Percentiles rank a stretch among this genome's conserved stretches.
Evolutionary conservation across 164 flowering plant species (phyloP).

Genomic region (Dillenia turbinata): DNA sequence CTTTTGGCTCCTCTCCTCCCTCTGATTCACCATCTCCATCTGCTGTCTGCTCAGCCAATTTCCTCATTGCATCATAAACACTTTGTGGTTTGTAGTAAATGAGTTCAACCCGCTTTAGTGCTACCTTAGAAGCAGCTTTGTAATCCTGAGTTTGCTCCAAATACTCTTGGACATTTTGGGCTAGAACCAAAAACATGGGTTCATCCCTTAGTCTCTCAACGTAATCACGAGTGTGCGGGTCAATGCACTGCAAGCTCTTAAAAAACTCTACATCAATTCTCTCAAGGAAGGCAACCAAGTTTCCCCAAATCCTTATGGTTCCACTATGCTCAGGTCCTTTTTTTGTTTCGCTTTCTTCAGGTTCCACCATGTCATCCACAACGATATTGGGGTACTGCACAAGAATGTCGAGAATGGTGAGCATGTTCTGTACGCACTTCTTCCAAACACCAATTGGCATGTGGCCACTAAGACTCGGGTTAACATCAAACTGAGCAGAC

Average conservation of each 20-base stretch:
- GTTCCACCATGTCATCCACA: conserved; percentile 80
- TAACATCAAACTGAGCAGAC: conserved; percentile 95
- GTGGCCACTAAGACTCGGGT: conserved; percentile 79
- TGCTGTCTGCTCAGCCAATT: conserved; percentile 56
- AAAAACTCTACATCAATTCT: conserved; percentile 80
- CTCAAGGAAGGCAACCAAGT: conserved; percentile 86
- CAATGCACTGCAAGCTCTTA: conserved; percentile 89
- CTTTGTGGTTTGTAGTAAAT: conserved; percentile 90
- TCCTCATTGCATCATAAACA: conserved; percentile 96
- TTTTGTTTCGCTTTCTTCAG: conserved; percentile 85
- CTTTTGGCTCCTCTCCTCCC: conserved; percentile 41
- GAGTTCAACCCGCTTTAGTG: conserved; percentile 73
- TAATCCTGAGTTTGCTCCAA: conserved; percentile 56
- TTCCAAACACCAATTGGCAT: conserved; percentile 95
- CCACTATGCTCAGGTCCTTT: conserved; percentile 69
- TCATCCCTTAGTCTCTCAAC: conserved; percentile 90
- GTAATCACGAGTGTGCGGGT: conserved; percentile 90
- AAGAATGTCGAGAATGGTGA: conserved; percentile 68
- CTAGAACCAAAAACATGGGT: conserved; percentile 71
- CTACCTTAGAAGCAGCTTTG: conserved; percentile 85
- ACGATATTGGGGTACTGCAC: conserved; percentile 66
- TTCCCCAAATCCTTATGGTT: conserved; percentile 81
- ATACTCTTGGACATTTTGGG: conserved; percentile 86
- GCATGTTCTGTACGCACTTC: conserved; percentile 75
- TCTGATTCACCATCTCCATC: conserved; percentile 39